Percentiles rank a stretch among this genome's conserved stretches.
phyloP scores from a whole-genome alignment of 352 stramenopile genomes.

The Globisporangium megalacanthum region DNA sequence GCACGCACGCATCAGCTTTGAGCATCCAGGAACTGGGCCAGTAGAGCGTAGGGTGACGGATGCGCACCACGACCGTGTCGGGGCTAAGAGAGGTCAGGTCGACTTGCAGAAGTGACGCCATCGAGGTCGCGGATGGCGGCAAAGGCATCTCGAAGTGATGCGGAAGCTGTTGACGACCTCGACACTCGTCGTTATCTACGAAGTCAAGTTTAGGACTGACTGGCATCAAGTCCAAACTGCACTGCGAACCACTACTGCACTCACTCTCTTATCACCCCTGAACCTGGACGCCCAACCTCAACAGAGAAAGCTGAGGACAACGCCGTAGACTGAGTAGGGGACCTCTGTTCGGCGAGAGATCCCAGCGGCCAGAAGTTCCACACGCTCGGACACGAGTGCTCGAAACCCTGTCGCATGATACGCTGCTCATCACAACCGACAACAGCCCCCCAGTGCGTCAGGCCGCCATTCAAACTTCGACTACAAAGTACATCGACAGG shows the following conservation, averaged over 20 bases:
- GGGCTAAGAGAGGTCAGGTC: conserved; percentile 19
- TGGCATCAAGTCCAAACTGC: too few species aligned
- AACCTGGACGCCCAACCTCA: background rate
- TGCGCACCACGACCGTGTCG: conserved; percentile 17
- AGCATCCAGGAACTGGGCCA: background rate
- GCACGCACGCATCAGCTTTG: background rate
- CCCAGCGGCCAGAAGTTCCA: conserved; percentile 4
- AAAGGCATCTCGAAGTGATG: conserved; percentile 4
- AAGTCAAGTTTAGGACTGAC: too few species aligned
- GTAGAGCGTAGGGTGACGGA: background rate
- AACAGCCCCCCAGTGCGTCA: background rate
- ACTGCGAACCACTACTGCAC: background rate
- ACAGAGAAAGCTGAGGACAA: conserved; percentile 10
- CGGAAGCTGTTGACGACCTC: background rate
- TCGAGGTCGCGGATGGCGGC: conserved; percentile 11
- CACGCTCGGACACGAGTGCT: background rate
- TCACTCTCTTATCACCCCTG: background rate
- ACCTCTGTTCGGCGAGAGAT: conserved; percentile 1
- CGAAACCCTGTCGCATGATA: conserved; percentile 10
- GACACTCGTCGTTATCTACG: background rate
- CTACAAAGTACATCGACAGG: too few species aligned
- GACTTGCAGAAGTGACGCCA: conserved; percentile 26
- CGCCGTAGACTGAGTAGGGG: conserved; percentile 8
- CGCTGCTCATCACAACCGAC: conserved; percentile 1
- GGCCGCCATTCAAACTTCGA: too few species aligned